These are phyloP conservation scores for Xerocomellus intermedius DNA, from an alignment of 768 basidiomycete species.

Conservation along the genomic window DNA sequence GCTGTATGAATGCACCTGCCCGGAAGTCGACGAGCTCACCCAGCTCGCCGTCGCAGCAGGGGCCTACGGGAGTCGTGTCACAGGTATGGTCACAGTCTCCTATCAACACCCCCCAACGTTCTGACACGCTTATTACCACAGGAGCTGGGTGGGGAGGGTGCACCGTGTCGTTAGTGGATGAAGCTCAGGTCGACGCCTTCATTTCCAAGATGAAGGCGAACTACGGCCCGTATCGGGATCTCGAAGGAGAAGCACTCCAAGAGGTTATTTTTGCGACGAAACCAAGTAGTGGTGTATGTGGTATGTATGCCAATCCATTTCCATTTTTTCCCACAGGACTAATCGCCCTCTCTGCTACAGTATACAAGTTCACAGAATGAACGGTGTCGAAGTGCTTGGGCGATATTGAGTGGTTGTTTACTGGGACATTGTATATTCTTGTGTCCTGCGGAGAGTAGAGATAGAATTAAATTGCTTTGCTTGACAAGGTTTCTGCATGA, in stretches of 20 bases:
- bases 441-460: too few species aligned
- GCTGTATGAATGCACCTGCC: conserved; percentile 77
- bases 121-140: conserved; percentile 22
- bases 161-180: conserved; percentile 76
- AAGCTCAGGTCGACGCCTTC: conserved; percentile 59
- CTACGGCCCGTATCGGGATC: conserved; percentile 61
- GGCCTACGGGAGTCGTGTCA: conserved; percentile 80
- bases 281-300: conserved; percentile 80
- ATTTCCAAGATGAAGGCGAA: conserved; percentile 55
- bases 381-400: not conserved
- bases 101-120: not conserved
- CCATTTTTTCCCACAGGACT: not conserved
- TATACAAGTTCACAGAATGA: conserved; percentile 31
- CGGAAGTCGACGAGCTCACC: conserved; percentile 72
- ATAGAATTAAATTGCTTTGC: too few species aligned
- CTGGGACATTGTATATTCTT: too few species aligned
- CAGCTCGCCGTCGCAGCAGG: conserved; percentile 64
- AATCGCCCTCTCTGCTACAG: conserved; percentile 4
- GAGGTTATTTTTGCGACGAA: conserved; percentile 81
- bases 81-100: conserved; percentile 45
- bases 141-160: conserved; percentile 94
- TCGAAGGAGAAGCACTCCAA: conserved; percentile 56
- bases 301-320: conserved; percentile 47
- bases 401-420: not conserved
- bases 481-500: too few species aligned